phyloP scores from a whole-genome alignment of 495 filamentous ascomycete species.

The Jackrogersella minutella region DNA sequence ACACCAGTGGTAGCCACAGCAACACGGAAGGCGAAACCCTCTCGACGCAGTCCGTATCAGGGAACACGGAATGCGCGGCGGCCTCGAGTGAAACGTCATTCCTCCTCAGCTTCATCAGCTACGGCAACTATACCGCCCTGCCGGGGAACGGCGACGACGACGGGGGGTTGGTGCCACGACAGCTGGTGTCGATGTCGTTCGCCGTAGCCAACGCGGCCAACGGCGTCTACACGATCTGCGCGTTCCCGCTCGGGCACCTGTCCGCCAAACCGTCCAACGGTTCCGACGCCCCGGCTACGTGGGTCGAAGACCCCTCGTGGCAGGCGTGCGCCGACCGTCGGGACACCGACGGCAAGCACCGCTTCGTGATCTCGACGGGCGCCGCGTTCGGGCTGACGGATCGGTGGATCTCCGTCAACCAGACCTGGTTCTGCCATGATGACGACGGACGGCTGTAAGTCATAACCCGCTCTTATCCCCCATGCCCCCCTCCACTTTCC shows the following conservation, averaged over 20 bases:
- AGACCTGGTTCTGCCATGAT: conserved; percentile 43
- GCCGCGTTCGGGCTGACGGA: conserved; percentile 22
- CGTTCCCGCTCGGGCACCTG: conserved; percentile 33
- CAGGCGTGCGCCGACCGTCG: conserved; percentile 40
- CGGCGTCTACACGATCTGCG: conserved; percentile 28
- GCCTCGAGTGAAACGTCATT: conserved; percentile 11
- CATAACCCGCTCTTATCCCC: not conserved
- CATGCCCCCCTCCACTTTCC: not conserved
- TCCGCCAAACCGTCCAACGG: not conserved
- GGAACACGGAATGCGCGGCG: conserved; percentile 26
- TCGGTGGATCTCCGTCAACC: conserved; percentile 22
- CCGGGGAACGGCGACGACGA: conserved; percentile 26
- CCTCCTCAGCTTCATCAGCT: conserved; percentile 33
- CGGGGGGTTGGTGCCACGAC: conserved; percentile 19
- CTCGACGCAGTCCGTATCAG: conserved; percentile 1
- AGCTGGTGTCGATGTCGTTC: conserved; percentile 36
- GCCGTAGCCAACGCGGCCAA: conserved; percentile 31
- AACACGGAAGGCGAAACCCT: not conserved
- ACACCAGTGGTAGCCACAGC: not conserved
- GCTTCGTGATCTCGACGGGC: conserved; percentile 34
- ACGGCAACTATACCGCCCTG: conserved; percentile 37
- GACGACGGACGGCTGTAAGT: conserved; percentile 34
- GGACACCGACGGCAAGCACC: conserved; percentile 37
- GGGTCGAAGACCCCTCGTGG: conserved; percentile 28
- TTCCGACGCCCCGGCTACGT: not conserved